These are phyloP conservation scores for Penicillium hesseltinei DNA, from an alignment of 2,329 filamentous ascomycete species.

Conservation along the genomic window DNA sequence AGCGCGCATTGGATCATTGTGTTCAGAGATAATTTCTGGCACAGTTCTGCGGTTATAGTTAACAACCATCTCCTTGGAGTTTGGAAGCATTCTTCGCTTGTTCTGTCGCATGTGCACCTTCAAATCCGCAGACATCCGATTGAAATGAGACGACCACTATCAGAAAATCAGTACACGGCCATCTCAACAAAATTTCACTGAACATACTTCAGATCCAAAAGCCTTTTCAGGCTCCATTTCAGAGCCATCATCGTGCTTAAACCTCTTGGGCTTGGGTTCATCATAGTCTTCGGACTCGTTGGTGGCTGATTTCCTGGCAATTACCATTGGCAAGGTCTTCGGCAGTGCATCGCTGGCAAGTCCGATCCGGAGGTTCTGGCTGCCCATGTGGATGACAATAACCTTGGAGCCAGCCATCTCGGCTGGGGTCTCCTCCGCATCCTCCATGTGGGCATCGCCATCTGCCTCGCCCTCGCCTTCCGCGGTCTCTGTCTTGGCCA, in stretches of 20 bases:
- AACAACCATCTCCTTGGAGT: conserved; percentile 90
- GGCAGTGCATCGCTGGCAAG: conserved; percentile 94
- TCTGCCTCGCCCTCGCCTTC: conserved; percentile 43
- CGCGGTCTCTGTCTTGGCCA: conserved; percentile 66
- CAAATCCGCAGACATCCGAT: conserved; percentile 78
- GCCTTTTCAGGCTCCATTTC: conserved; percentile 66
- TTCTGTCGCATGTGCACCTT: conserved; percentile 88
- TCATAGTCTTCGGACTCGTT: conserved; percentile 82
- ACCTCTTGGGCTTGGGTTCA: conserved; percentile 69
- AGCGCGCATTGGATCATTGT: conserved; percentile 90
- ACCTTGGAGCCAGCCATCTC: conserved; percentile 79
- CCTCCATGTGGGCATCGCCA: conserved; percentile 58
- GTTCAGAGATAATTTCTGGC: conserved; percentile 83
- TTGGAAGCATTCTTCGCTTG: conserved; percentile 93
- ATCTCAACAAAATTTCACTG: neutral
- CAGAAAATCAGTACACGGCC: neutral
- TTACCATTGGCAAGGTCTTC: conserved; percentile 89
- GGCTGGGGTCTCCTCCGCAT: conserved; percentile 53
- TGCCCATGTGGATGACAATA: conserved; percentile 92
- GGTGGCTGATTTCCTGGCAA: conserved; percentile 73
- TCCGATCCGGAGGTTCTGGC: conserved; percentile 90
- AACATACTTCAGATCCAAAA: conserved; percentile 77
- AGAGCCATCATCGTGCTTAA: conserved; percentile 56
- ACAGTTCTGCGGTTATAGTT: conserved; percentile 87
- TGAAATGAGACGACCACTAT: conserved; percentile 65